These are phyloP conservation scores for Lagenaria siceraria DNA, from an alignment of 306 rosid genomes.

Conservation along the genomic window DNA sequence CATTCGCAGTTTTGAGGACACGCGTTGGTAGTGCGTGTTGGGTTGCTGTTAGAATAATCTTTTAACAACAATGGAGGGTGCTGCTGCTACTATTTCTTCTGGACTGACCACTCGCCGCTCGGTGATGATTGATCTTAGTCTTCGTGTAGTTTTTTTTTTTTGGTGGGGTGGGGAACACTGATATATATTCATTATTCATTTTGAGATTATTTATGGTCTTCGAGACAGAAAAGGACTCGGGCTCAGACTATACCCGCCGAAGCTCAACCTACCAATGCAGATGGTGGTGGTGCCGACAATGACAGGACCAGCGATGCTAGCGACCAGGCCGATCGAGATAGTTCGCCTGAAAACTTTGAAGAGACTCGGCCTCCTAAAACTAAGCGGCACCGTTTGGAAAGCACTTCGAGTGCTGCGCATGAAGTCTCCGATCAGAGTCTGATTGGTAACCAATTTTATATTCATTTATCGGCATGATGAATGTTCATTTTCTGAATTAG, in stretches of 20 bases:
- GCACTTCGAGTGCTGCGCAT: conserved; percentile 24
- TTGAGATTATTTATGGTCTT: conserved; percentile 19
- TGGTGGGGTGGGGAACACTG: neutral
- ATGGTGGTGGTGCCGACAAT: conserved; percentile 25
- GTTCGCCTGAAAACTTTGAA: conserved; percentile 63
- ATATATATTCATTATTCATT: neutral
- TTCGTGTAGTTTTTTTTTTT: neutral
- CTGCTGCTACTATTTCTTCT: conserved; percentile 33
- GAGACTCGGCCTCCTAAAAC: conserved; percentile 34
- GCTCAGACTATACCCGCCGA: conserved; percentile 26
- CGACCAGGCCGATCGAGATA: conserved; percentile 45
- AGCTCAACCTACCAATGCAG: conserved; percentile 19
- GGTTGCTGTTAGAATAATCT: conserved; percentile 9
- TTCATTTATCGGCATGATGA: neutral
- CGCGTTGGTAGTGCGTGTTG: conserved; percentile 17
- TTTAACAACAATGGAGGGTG: conserved; percentile 33
- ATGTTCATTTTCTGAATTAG: neutral
- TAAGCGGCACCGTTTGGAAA: conserved; percentile 56
- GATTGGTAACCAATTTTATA: conserved; percentile 34
- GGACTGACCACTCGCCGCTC: conserved; percentile 45
- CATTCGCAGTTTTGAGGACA: conserved; percentile 18
- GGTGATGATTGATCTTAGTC: conserved; percentile 22
- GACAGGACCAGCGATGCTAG: conserved; percentile 27
- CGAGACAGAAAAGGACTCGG: conserved; percentile 57
- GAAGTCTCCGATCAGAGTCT: conserved; percentile 32